Percentiles rank a stretch among this genome's conserved stretches.
phyloP scores from a whole-genome alignment of 306 rosid species.

The Dalbergia cultrata region DNA sequence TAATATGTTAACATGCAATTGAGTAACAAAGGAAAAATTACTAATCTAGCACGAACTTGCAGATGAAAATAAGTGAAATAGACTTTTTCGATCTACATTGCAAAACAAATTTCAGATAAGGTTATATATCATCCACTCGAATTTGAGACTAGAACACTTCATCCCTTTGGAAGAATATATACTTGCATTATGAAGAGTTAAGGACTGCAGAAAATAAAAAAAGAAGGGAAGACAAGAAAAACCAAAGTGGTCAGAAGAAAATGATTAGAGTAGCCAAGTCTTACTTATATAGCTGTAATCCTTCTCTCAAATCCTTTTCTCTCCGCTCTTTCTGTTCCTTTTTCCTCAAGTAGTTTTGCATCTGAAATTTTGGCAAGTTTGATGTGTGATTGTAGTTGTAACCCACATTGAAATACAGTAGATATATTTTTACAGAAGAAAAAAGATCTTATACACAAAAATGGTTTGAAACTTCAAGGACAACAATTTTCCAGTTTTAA shows the following conservation, averaged over 20 bases:
- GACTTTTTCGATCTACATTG: background rate
- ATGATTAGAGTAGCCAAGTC: conserved; percentile 29
- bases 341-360: conserved; percentile 83
- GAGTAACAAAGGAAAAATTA: conserved; percentile 2
- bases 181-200: background rate
- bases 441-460: conserved; percentile 37
- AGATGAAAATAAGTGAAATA: background rate
- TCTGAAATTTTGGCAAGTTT: conserved; percentile 63
- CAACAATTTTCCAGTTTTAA: conserved; percentile 42
- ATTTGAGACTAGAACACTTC: conserved; percentile 6
- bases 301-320: conserved; percentile 80
- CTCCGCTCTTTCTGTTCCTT: conserved; percentile 77
- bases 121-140: background rate
- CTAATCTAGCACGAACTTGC: conserved; percentile 1
- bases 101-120: conserved; percentile 12
- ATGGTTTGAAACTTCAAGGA: conserved; percentile 23
- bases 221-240: conserved; percentile 27
- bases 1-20: background rate
- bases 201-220: background rate
- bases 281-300: conserved; percentile 86
- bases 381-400: conserved; percentile 36
- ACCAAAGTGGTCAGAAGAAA: conserved; percentile 28
- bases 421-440: conserved; percentile 22
- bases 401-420: conserved; percentile 21
- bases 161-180: background rate